phyloP scores from a whole-genome alignment of 257 asterid genomes.

The Rhazya stricta region DNA sequence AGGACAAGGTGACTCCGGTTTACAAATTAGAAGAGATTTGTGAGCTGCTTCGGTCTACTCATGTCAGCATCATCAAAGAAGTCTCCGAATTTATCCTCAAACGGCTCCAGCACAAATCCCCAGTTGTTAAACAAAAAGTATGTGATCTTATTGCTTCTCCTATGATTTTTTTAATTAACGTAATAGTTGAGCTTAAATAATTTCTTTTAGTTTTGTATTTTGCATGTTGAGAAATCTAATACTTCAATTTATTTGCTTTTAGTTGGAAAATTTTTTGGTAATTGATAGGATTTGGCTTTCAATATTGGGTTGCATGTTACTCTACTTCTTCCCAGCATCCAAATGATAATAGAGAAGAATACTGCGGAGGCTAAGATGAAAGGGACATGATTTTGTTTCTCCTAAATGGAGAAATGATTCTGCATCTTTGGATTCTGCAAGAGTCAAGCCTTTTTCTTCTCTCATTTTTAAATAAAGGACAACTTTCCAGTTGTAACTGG shows the following conservation, averaged over 20 bases:
- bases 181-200: neutral
- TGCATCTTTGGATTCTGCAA: neutral
- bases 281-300: neutral
- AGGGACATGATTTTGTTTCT: neutral
- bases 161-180: neutral
- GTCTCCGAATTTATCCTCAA: slow-evolving; percentile 81
- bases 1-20: slow-evolving; percentile 94
- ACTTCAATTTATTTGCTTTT: neutral
- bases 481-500: neutral
- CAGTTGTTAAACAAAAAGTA: slow-evolving; percentile 84
- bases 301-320: slow-evolving; percentile 7
- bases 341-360: neutral
- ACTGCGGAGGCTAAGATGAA: neutral
- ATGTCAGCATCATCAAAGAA: slow-evolving; percentile 74
- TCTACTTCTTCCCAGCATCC: neutral
- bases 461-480: neutral
- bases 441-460: neutral
- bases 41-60: slow-evolving; percentile 82
- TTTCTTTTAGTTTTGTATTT: neutral
- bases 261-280: neutral
- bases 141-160: neutral
- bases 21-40: slow-evolving; percentile 92
- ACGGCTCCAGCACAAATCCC: slow-evolving; percentile 94
- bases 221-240: neutral
- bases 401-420: neutral